Evolutionary conservation across 768 basidiomycete genomes (phyloP).

Genomic region (Amanita brunnescens): DNA sequence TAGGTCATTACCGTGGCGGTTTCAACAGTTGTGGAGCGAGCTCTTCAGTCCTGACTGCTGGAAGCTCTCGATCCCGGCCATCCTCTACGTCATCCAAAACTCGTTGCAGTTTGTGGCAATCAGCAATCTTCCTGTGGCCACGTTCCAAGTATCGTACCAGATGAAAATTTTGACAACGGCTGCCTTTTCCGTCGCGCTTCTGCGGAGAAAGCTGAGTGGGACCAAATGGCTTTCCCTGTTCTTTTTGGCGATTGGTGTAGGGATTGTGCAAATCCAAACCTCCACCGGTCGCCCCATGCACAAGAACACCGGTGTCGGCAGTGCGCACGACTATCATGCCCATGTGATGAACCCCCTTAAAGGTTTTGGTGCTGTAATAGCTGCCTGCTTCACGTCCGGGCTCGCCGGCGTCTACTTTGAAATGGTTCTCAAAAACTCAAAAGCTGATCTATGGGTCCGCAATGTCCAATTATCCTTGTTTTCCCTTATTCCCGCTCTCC

Average conservation of each 20-base stretch:
- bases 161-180: slow-evolving; percentile 99
- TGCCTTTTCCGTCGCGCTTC: slow-evolving; percentile 79
- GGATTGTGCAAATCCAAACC: slow-evolving; percentile 90
- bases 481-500: slow-evolving; percentile 82
- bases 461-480: slow-evolving; percentile 95
- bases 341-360: slow-evolving; percentile 79
- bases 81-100: slow-evolving; percentile 95
- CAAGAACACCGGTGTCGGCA: slow-evolving; percentile 44
- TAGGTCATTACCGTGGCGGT: slow-evolving; percentile 39
- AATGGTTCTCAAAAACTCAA: slow-evolving; percentile 90
- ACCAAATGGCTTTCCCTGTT: slow-evolving; percentile 85
- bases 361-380: slow-evolving; percentile 83
- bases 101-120: slow-evolving; percentile 96
- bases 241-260: slow-evolving; percentile 87
- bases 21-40: slow-evolving; percentile 53
- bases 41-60: slow-evolving; percentile 91
- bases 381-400: slow-evolving; percentile 92
- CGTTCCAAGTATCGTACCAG: slow-evolving; percentile 97
- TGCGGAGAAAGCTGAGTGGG: slow-evolving; percentile 62
- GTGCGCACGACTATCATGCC: slow-evolving; percentile 58
- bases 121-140: slow-evolving; percentile 89
- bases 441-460: slow-evolving; percentile 89
- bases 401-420: slow-evolving; percentile 98
- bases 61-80: slow-evolving; percentile 95
- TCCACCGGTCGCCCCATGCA: slow-evolving; percentile 23